phyloP scores from a whole-genome alignment of 1,284 basidiomycete species.

The Schizopora paradoxa region DNA sequence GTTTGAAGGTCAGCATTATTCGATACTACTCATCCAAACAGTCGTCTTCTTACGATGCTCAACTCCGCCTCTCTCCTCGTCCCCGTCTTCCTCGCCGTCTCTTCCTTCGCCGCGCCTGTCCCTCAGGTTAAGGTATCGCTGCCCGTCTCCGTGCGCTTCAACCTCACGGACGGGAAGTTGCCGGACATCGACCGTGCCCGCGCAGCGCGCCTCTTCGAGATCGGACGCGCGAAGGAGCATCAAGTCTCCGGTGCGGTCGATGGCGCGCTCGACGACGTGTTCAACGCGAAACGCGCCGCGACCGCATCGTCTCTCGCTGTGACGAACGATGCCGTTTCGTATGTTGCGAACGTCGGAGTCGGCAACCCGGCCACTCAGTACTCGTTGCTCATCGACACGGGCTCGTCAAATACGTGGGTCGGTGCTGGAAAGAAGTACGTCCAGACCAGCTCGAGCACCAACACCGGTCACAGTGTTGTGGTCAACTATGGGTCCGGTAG shows the following conservation, averaged over 20 bases:
- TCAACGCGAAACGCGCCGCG: too few relatives aligned
- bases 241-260: neutral
- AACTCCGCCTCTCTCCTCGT: neutral
- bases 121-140: conserved; percentile 12
- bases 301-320: conserved; percentile 10
- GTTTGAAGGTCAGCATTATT: too few relatives aligned
- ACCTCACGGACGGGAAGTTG: conserved; percentile 11
- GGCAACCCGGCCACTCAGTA: conserved; percentile 18
- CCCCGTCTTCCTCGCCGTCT: conserved; percentile 1
- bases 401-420: conserved; percentile 22
- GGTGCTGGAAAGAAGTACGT: conserved; percentile 17
- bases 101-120: conserved; percentile 7
- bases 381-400: conserved; percentile 20
- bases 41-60: too few relatives aligned
- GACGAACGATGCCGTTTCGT: conserved; percentile 11
- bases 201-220: conserved; percentile 4
- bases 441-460: conserved; percentile 11
- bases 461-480: conserved; percentile 12
- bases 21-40: too few relatives aligned
- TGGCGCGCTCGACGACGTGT: too few relatives aligned
- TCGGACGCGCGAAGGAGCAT: neutral
- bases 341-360: conserved; percentile 16
- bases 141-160: conserved; percentile 12
- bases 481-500: conserved; percentile 19
- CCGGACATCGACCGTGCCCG: conserved; percentile 17